Percentiles rank a stretch among this genome's conserved stretches.
Conservation (phyloP, 1,139 yeast species). For the Arxiozyma heterogenica region DNA sequence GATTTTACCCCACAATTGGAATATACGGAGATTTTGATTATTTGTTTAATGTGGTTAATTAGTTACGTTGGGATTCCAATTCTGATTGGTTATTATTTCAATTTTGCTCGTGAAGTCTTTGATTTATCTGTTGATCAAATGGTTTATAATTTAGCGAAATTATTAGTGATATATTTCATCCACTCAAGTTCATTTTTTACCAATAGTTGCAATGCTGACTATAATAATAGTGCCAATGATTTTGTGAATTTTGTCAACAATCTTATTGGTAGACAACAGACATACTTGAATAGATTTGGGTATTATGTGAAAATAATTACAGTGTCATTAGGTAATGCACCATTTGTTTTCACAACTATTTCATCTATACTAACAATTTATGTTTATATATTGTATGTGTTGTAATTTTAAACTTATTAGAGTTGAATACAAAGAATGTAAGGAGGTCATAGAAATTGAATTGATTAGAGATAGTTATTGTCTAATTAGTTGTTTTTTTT, state of each 20-base stretch:
- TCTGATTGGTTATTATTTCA: slow-evolving; percentile 23
- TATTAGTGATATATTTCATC: slow-evolving; percentile 14
- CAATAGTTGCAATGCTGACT: not conserved
- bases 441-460: too few species aligned
- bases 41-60: slow-evolving; percentile 14
- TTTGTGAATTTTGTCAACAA: slow-evolving; percentile 1
- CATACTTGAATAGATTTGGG: not conserved
- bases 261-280: not conserved
- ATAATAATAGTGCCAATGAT: not conserved
- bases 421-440: too few species aligned
- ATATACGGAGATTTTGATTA: slow-evolving; percentile 7
- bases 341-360: slow-evolving; percentile 17
- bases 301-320: slow-evolving; percentile 7
- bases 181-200: not conserved
- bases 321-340: slow-evolving; percentile 16
- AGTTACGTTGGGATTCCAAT: slow-evolving; percentile 19
- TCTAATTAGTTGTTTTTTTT: not conserved
- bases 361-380: slow-evolving; percentile 19
- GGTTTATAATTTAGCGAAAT: slow-evolving; percentile 23
- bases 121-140: slow-evolving; percentile 26
- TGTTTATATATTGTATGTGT: slow-evolving; percentile 6
- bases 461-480: not conserved
- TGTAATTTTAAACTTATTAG: not conserved
- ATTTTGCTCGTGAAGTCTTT: slow-evolving; percentile 27
- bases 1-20: slow-evolving; percentile 1